Conservation (phyloP, 495 filamentous ascomycete species). For the Cercophora newfieldiana region DNA sequence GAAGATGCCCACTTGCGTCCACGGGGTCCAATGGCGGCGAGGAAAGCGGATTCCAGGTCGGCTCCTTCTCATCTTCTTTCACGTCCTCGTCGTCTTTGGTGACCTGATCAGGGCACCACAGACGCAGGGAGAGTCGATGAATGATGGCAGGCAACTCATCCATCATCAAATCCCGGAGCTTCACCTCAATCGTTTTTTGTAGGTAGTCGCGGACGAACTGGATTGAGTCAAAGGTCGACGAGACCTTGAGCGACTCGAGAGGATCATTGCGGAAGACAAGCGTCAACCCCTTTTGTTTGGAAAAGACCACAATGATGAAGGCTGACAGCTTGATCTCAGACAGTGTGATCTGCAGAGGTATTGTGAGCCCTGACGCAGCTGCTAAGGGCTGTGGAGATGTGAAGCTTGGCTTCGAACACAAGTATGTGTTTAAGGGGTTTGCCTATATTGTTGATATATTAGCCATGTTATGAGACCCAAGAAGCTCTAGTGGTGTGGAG, state of each 20-base stretch:
- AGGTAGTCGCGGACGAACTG: constrained; percentile 97
- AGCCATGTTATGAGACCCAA: constrained; percentile 40
- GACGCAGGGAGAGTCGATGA: constrained; percentile 81
- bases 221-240: constrained; percentile 97
- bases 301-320: constrained; percentile 97
- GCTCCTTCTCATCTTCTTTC: constrained; percentile 49
- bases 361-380: constrained; percentile 88
- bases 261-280: constrained; percentile 98
- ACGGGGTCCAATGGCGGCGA: constrained; percentile 77
- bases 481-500: constrained; percentile 20
- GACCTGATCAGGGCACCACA: constrained; percentile 88
- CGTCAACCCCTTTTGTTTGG: constrained; percentile 92
- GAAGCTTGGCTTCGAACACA: constrained; percentile 86
- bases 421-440: constrained; percentile 93
- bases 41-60: constrained; percentile 72
- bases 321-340: constrained; percentile 97
- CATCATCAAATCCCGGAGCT: constrained; percentile 90
- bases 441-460: constrained; percentile 61
- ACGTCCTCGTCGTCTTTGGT: constrained; percentile 53
- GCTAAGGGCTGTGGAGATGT: constrained; percentile 92
- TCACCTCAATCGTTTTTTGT: constrained; percentile 94
- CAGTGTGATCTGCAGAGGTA: constrained; percentile 92
- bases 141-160: constrained; percentile 96
- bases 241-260: constrained; percentile 95
- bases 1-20: constrained; percentile 70